Evolutionary conservation across 164 flowering plant genomes (phyloP).

Genomic region (Kingdonia uniflora): DNA sequence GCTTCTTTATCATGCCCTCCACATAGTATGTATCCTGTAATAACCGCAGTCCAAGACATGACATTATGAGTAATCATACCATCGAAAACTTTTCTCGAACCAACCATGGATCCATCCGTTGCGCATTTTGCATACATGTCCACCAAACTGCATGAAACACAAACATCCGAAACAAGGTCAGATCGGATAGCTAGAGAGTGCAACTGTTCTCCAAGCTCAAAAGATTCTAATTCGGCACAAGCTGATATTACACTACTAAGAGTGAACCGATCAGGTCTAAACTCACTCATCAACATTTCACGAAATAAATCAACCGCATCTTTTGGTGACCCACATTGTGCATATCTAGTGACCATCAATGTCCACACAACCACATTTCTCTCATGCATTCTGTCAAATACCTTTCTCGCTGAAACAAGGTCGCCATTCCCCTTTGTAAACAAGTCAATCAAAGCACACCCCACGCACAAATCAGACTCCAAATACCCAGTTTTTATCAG

Average conservation of each 20-base stretch:
- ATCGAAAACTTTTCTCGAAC: constrained; percentile 60
- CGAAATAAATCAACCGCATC: constrained; percentile 48
- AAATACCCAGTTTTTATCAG: constrained; percentile 55
- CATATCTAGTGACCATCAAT: constrained; percentile 58
- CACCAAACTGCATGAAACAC: constrained; percentile 66
- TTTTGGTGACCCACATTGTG: constrained; percentile 42
- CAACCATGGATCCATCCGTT: constrained; percentile 26
- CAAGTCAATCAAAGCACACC: constrained; percentile 73
- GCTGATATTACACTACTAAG: constrained; percentile 56
- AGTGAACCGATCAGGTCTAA: constrained; percentile 47
- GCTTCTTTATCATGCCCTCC: constrained; percentile 52
- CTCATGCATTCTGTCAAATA: constrained; percentile 66
- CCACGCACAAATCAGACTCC: constrained; percentile 60
- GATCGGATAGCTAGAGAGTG: constrained; percentile 40
- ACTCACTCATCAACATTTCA: constrained; percentile 49
- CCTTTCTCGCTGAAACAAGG: constrained; percentile 41
- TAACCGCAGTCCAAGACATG: constrained; percentile 88
- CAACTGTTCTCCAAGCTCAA: constrained; percentile 50
- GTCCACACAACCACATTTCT: constrained; percentile 69
- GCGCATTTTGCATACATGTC: constrained; percentile 76
- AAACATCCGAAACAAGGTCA: constrained; percentile 52
- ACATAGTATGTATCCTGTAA: constrained; percentile 58
- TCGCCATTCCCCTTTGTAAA: constrained; percentile 48
- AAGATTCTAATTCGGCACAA: constrained; percentile 42
- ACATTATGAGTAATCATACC: constrained; percentile 56